Base-by-base conservation (phyloP, 768 basidiomycete genomes). In the Boletus edulis region DNA sequence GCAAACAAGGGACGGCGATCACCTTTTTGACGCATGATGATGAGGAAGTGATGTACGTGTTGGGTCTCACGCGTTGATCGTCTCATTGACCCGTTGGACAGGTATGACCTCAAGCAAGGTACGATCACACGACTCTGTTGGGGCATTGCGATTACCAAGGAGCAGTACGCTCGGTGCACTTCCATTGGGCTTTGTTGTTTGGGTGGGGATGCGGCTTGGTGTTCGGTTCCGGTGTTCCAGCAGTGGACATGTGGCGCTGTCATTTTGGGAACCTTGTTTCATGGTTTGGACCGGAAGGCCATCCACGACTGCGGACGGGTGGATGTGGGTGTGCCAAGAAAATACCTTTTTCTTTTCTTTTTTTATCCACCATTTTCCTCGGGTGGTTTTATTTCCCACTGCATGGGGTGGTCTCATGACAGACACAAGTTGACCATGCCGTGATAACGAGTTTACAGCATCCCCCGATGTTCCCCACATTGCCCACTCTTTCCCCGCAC, bases 21-120 rank as follows among this genome's bases (percentile, higher is more conserved):
- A 98, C 97, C 20, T 98, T 99, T 83, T 77, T 99, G 59, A 89
- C 88, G 41, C 93, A 97, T 69, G 91, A 95, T 61, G 95, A 97
- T 67, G 94, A 95, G 50, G 94, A 96, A 75, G 96, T 97, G 68
- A 94, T 98, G 94, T 95, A 73, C 62, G 88, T 77, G 60, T 59
- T 60, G 46, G 49, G 37, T 58, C 52, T 58, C n/a, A 7, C 12
- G 11, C 18, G 11, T 6, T 34, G 49, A 39, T 24, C 12, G 29
- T n/a, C 37, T 47, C 47, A 46, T n/a, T 64, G 29, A 58, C 35
- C 46, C 3, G 24, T 10, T 47, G 41, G 58, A 53, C 67, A 94
- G 91, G 85, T 94, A 95, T 78, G 95, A 98, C 70, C 82, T 98
- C 63, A 96, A 89, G 78, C 88, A 94, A 81, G 90, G 91, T 87